Evolutionary conservation across 192 early-diverging fungal genomes (phyloP), one percentile per base, ranked within the genome.

Genomic region (Oehlia diaphana): DNA sequence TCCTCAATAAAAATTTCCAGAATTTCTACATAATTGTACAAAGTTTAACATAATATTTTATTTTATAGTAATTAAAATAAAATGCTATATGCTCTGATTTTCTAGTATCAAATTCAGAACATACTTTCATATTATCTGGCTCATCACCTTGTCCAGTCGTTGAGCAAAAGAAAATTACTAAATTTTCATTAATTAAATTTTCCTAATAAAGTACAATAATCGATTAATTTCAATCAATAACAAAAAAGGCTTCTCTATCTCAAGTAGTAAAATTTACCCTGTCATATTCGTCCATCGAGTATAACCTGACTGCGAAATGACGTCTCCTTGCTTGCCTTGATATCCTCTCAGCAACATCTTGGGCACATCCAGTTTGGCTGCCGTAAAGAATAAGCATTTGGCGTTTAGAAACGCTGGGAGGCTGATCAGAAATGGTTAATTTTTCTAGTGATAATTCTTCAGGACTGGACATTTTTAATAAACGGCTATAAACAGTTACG

Each of bases 81-180:
- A 28, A 83, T 58, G 19, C 16, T 62, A 77, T 21, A 47, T 12
- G 44, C 9, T 47, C 16, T 78, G 19, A 42, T 21, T 28, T 74
- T 19, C 39, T 19, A 35, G 13, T 23, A 19, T 79, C 42, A n/a
- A n/a, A 21, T 13, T 74, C 2, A 47, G 69, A 21, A 76, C 23
- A 44, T 78, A 91, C 90, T 82, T 88, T 93, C 98, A 98, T 98
- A 78, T 94, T 97, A 70, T 93, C 91, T 2, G 97, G 97, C 80
- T 94, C 92, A 13, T 89, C 92, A 62, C 98, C 98, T 83, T 98
- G 95, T 4, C 98, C 98, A 33, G 96, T 96, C 1, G 96, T 97
- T 1, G 97, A 94, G 62, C 95, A 95, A 42, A 96, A 88, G 84
- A 98, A 99, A 21, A 98, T 82, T 10, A 89, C 92, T 69, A 92